These are phyloP conservation scores for Carallia pectinifolia DNA, from an alignment of 345 rosid genomes.

Conservation along the genomic window DNA sequence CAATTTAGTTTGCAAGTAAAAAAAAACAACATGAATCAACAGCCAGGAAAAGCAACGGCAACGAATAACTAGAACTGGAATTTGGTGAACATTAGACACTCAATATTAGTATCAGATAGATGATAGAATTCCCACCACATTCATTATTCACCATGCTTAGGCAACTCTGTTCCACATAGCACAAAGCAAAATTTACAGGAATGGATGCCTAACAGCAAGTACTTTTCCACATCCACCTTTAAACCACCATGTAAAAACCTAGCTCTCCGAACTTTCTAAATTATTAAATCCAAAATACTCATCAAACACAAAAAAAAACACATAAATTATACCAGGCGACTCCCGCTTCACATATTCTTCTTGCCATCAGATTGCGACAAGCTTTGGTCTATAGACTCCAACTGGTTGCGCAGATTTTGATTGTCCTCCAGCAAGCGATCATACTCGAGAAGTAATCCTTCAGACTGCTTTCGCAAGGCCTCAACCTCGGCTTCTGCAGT, in stretches of 20 bases:
- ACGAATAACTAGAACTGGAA: no score
- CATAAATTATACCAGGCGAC: background rate
- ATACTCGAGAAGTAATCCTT: constrained; percentile 65
- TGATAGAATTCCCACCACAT: no score
- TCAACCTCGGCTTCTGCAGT: constrained; percentile 56
- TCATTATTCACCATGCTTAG: no score
- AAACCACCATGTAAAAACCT: background rate
- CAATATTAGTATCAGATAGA: no score
- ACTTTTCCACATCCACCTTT: no score
- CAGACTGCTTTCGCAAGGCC: constrained; percentile 67
- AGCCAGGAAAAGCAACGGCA: no score
- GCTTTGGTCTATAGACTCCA: constrained; percentile 49
- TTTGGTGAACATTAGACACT: no score
- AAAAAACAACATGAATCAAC: no score
- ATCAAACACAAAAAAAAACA: background rate
- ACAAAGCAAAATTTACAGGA: no score
- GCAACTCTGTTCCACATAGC: no score
- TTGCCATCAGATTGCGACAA: constrained; percentile 39
- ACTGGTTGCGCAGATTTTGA: constrained; percentile 58
- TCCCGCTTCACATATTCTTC: constrained; percentile 40
- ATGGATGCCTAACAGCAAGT: no score
- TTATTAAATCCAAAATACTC: background rate
- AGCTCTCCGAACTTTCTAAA: constrained; percentile 2
- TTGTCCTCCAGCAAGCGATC: constrained; percentile 73
- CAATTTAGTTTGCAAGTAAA: no score